Base-by-base conservation (phyloP, 306 rosid genomes). In the Vigna unguiculata region DNA sequence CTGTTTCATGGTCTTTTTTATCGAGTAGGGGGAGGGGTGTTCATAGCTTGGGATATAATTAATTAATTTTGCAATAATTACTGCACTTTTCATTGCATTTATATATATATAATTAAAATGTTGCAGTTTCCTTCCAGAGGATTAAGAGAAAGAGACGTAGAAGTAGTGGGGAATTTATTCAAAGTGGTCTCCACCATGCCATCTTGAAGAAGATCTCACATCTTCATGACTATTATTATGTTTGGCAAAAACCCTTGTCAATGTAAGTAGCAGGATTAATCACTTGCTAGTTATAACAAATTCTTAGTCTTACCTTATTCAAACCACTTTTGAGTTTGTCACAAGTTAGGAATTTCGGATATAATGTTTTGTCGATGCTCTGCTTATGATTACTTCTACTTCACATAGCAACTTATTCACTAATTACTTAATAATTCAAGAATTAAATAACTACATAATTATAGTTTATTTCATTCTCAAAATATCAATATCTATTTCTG, bases 11-110 rank as follows among this genome's bases (percentile, higher is more conserved):
- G 58, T 48, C 53, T 59, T 55, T 59, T 55, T 71, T 55, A 69
- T 58, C 22, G n/a, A 25, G 28, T 64, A 70, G 74, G 61, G 46
- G 64, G 76, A 54, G 46, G 51, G 43, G 59, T 55, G 41, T 72
- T 78, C 80, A 75, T 84, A 77, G 78, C 85, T 81, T 85, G 43
- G 47, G 69, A 78, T 59, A 78, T 81, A 81, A 85, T 78, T 81
- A 81, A 85, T 78, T 81, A 85, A 73, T 47, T 81, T 74, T 40
- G 71, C 14, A 55, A 85, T 81, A 69, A 81, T 85, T 71, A 78
- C 32, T n/a, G 19, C 52, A 38, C 75, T 75, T 81, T 71, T 57
- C 54, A 46, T 62, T 62, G 12, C 15, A 28, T 28, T 2, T 28
- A n/a, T n/a, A 66, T 10, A 6, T 4, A 59, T 13, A 16, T 30